Base-by-base conservation (phyloP, 1,139 yeast species). In the Geotrichum histeridarum region DNA sequence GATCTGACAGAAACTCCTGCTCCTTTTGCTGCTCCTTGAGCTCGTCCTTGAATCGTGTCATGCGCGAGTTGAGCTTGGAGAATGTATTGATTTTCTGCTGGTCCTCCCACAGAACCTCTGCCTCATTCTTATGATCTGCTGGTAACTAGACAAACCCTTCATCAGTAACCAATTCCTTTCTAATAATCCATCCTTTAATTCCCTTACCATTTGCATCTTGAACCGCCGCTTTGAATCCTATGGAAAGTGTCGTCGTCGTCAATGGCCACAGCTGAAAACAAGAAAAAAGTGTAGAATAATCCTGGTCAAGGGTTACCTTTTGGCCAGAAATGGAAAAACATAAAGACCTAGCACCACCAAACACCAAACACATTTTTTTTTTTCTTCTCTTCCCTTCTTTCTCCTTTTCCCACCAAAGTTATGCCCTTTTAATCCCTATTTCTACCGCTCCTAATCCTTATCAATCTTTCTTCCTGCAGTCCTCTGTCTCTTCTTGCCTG, bases 21-120 rank as follows among this genome's bases (percentile, higher is more conserved):
- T 90, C 96, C 55, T 80, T 78, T 62, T 78, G 75, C 58, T 77
- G 75, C 54, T 73, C 72, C 37, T 73, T 72, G 48, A 87, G 73
- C 50, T 76, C 76, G n/a, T 71, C 77, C 44, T 77, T 74, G 30
- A 82, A 68, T 33, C 76, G 77, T 61, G 86, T 88, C 62, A 84
- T 81, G 58, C 84, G 81, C 60, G 82, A 76, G 59, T 90, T 87
- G 59, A 90, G 76, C 52, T 90, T 84, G 27, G 96, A 88, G 66
- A 93, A 93, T 67, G 82, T 81, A 69, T 93, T 93, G 73, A 93
- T 93, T 66, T 81, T 81, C 66, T 86, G 83, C 72, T 93, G 99
- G 69, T 93, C 98, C 57, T 81, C 90, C 82, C 91, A 86, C 31
- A 83, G 75, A 30, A 93, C 99, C 65, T 88, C 94, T 0, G 81